phyloP scores from a whole-genome alignment of 1,284 basidiomycete species.

The Rhodofomes roseus region DNA sequence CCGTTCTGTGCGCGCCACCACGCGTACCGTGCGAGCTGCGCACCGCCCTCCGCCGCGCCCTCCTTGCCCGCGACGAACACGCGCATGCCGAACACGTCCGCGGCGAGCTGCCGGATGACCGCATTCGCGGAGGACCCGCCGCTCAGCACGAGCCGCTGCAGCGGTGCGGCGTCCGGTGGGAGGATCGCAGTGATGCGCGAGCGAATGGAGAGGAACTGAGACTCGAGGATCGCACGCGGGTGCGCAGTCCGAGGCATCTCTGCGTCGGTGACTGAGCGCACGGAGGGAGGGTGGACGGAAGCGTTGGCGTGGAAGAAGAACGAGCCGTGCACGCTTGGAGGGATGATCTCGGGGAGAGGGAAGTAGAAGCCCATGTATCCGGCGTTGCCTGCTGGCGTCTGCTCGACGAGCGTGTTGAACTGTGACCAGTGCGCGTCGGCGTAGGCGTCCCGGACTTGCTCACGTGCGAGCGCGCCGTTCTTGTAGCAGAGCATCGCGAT shows the following conservation, averaged over 20 bases:
- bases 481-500: conserved; percentile 84
- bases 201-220: conserved; percentile 80
- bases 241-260: conserved; percentile 49
- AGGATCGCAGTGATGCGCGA: conserved; percentile 69
- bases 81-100: conserved; percentile 76
- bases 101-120: conserved; percentile 71
- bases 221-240: conserved; percentile 82
- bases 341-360: conserved; percentile 82
- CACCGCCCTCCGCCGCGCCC: conserved; percentile 70
- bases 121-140: conserved; percentile 80
- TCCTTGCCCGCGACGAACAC: conserved; percentile 68
- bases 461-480: conserved; percentile 80
- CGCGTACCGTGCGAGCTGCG: conserved; percentile 63
- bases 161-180: conserved; percentile 49
- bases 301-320: conserved; percentile 47
- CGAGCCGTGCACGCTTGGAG: conserved; percentile 65
- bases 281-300: conserved; percentile 20
- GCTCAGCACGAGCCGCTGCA: conserved; percentile 72
- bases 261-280: conserved; percentile 31
- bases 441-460: conserved; percentile 74
- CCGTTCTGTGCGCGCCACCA: conserved; percentile 56
- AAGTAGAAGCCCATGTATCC: conserved; percentile 70
- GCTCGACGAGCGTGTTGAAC: conserved; percentile 70
- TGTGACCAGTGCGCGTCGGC: conserved; percentile 61
- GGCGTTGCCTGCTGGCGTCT: conserved; percentile 56